Conservation (phyloP, 495 filamentous ascomycete genomes). For the Neurospora sp. region DNA sequence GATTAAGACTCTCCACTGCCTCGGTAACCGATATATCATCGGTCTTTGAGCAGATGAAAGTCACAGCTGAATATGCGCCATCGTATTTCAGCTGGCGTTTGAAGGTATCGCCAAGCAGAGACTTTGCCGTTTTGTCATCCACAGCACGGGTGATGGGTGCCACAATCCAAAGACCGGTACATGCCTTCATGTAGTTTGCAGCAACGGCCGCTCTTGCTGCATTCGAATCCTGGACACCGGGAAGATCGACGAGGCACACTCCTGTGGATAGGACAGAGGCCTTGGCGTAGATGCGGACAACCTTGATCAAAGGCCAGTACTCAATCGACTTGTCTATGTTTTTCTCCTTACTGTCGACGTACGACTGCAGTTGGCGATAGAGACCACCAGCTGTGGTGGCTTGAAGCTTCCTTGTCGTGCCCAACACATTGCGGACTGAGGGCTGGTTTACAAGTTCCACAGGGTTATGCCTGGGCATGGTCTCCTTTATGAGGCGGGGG, state of each 20-base stretch:
- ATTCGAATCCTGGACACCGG: constrained; percentile 57
- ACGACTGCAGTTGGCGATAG: constrained; percentile 20
- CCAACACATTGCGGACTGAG: constrained; percentile 37
- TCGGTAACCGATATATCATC: constrained; percentile 48
- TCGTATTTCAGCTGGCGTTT: constrained; percentile 56
- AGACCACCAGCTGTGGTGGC: constrained; percentile 20
- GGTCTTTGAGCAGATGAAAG: constrained; percentile 60
- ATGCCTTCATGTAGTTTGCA: constrained; percentile 49
- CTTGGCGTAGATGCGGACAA: constrained; percentile 51
- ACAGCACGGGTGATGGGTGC: constrained; percentile 56
- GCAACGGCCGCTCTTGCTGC: constrained; percentile 52
- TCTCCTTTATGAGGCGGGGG: constrained; percentile 44
- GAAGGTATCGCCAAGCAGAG: constrained; percentile 50
- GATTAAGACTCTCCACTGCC: constrained; percentile 20
- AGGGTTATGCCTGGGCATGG: constrained; percentile 32
- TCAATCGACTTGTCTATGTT: constrained; percentile 33
- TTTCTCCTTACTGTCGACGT: constrained; percentile 25
- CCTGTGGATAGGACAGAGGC: constrained; percentile 52
- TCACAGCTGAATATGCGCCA: constrained; percentile 44
- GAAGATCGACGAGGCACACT: constrained; percentile 55
- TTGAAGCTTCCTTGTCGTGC: constrained; percentile 34
- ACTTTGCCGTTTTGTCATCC: constrained; percentile 54
- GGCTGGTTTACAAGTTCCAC: constrained; percentile 30
- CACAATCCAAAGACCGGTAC: constrained; percentile 49
- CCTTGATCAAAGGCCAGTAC: constrained; percentile 57